Evolutionary conservation across 176 grass and related monocot genomes (phyloP).

Genomic region (Eremochloa ophiuroides): DNA sequence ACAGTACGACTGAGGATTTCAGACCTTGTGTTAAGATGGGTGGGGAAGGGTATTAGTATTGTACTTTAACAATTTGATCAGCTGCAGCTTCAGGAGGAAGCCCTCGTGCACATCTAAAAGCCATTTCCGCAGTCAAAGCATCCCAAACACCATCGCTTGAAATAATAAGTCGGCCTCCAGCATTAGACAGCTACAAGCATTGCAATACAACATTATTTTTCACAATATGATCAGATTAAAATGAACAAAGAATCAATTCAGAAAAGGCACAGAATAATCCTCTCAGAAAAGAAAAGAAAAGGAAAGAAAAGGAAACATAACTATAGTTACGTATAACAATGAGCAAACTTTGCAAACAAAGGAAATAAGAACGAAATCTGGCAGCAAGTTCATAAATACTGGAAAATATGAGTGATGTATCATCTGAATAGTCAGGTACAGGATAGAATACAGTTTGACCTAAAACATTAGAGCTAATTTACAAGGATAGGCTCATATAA

Average conservation of each 20-base stretch:
- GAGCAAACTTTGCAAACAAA: background rate
- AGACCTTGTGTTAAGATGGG: background rate
- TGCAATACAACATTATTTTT: constrained; percentile 15
- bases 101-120: constrained; percentile 62
- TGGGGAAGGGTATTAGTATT: background rate
- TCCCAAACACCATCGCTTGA: constrained; percentile 99
- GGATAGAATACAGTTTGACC: background rate
- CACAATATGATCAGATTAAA: background rate
- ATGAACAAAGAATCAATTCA: background rate
- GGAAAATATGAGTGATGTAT: background rate
- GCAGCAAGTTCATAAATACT: background rate
- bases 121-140: constrained; percentile 60
- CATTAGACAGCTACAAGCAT: constrained; percentile 64
- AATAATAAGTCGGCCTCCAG: constrained; percentile 75
- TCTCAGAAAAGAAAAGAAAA: background rate
- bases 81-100: constrained; percentile 64
- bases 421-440: background rate
- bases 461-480: background rate
- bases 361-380: background rate
- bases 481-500: background rate
- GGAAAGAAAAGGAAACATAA: background rate
- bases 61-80: constrained; percentile 85
- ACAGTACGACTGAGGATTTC: constrained; percentile 8
- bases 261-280: background rate
- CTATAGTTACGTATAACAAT: background rate